Evolutionary conservation across 1,284 basidiomycete genomes (phyloP), one percentile per base, ranked within the genome.

Genomic region (Coniferiporia sulphurascens): DNA sequence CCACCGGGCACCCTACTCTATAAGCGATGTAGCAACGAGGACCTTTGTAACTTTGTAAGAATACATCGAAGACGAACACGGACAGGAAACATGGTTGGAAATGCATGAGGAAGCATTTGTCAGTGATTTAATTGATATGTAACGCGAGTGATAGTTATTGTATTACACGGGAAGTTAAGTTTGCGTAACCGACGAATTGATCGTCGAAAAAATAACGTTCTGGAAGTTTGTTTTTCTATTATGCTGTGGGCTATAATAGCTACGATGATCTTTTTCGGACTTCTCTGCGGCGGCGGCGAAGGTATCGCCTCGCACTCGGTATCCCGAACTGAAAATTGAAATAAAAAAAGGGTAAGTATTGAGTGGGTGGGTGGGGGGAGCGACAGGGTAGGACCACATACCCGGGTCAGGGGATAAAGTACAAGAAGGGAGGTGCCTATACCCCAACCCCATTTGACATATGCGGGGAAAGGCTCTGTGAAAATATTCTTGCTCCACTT

Each of bases 401-500:
- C 89, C 77, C 82, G 78, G 5, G 85, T 68, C 19, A 75, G 72
- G 19, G 90, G 88, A 76, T 92, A 93, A 48, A 87, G 67, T 19
- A 87, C 72, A 60, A 93, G 72, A 46, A 87, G 66, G 15, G 70
- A 67, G 17, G 73, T 78, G 22, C 83, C 87, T 12, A 82, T 64
- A 12, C 73, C 68, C 86, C 87, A 90, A 15, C 82, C 84, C 76
- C 80, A 79, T 71, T 81, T 83, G 60, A 93, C 85, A 56, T 68
- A 64, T 55, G 66, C 65, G 9, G 90, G 91, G 22, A 90, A 72
- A 17, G 88, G 85, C 63, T 76, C 80, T 27, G 77, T 70, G 66
- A 86, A 92, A 70, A 84, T 81, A 4, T 87, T 87, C 66, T 83
- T 77, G 64, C 87, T 84, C 89, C 89, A 92, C 75, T 93, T 90